Evolutionary conservation across 2,329 filamentous ascomycete genomes (phyloP), one percentile per base, ranked within the genome.

Genomic region (Aspergillus intermedius): DNA sequence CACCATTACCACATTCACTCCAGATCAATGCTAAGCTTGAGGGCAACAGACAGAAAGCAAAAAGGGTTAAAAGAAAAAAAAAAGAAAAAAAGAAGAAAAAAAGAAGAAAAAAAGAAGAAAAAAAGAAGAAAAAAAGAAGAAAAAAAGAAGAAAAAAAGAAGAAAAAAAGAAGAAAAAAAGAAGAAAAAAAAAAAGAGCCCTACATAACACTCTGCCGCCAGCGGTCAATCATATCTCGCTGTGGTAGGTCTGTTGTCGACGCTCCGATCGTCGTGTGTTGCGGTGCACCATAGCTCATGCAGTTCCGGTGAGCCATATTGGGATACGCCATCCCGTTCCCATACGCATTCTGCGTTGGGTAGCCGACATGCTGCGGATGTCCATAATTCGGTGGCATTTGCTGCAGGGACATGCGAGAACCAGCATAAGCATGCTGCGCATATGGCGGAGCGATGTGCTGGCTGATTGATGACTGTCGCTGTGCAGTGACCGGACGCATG

Each of bases 161-260:
- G 25, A 43, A 45, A 48, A 47, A 25, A 42, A 47, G 46, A 42
- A 4, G 47, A 42, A 23, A 30, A 43, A 45, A 48, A 47, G 22
- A 42, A 47, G 46, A 42, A 5, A 48, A 42, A 23, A 25, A 37
- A 19, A 39, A 23, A 41, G 23, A 30, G 39, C 32, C 28, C 46
- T 57, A 66, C 30, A 56, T 57, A 47, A 72, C 64, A 48, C 69
- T 70, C 54, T 77, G 71, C 59, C 80, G 74, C 80, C 80, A 83
- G 30, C 74, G 76, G 67, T 83, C 78, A 64, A 83, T 81, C 50
- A 77, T 68, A 50, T 77, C 78, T 47, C 77, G 69, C 59, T 80
- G 77, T 46, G 45, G 58, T 55, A 42, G 22, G 21, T 35, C 54
- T 57, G 23, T 51, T 47, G 3, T 63, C 59, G 47, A 57, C 55